phyloP scores from a whole-genome alignment of 176 grass and related monocot species.

The Aegilops umbellulata region DNA sequence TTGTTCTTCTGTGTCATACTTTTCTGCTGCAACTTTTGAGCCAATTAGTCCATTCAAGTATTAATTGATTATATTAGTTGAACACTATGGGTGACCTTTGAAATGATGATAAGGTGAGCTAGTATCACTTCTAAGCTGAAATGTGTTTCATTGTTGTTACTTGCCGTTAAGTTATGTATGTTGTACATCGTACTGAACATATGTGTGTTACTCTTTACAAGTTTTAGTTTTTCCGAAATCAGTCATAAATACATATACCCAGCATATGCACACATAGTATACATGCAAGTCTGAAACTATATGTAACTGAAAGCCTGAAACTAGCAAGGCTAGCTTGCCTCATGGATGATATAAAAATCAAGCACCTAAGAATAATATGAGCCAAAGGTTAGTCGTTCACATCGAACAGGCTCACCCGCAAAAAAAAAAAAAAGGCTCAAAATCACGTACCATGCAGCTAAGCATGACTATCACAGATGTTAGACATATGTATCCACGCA shows the following conservation, averaged over 20 bases:
- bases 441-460: conserved; percentile 10
- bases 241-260: not conserved
- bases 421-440: too few relatives aligned
- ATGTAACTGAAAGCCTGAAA: conserved; percentile 1
- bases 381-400: conserved; percentile 2
- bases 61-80: not conserved
- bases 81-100: not conserved
- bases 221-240: not conserved
- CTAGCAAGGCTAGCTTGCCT: not conserved
- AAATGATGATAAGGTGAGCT: not conserved
- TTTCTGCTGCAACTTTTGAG: conserved; percentile 1
- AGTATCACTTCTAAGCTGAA: not conserved
- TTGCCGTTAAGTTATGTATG: not conserved
- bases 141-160: not conserved
- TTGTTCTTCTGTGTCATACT: not conserved
- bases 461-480: not conserved
- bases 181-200: not conserved
- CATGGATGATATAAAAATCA: not conserved
- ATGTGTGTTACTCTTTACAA: not conserved
- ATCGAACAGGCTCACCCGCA: conserved; percentile 2
- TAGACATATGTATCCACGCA: not conserved
- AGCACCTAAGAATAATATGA: conserved; percentile 17
- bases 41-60: not conserved
- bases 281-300: not conserved
- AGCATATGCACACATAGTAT: not conserved